Evolutionary conservation across 2,329 filamentous ascomycete genomes (phyloP).

Genomic region (Lizonia empirigonia): DNA sequence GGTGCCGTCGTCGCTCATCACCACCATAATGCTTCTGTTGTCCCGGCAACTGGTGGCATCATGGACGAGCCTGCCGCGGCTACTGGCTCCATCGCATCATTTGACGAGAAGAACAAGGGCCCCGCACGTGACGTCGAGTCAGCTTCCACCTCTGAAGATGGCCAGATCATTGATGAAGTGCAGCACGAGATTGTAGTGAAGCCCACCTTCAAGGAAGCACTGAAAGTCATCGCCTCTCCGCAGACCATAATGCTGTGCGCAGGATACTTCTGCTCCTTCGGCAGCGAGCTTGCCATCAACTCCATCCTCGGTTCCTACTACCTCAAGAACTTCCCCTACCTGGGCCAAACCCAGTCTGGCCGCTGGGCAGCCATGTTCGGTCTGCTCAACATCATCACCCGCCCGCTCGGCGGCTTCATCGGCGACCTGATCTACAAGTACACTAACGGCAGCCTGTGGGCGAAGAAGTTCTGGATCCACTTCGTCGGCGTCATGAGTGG

Average conservation of each 20-base stretch:
- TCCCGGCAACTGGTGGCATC: conserved; percentile 58
- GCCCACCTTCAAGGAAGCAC: conserved; percentile 64
- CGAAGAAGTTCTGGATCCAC: conserved; percentile 68
- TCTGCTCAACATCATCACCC: conserved; percentile 71
- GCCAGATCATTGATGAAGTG: conserved; percentile 61
- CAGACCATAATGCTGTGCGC: conserved; percentile 60
- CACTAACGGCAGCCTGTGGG: conserved; percentile 60
- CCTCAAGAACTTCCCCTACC: conserved; percentile 59
- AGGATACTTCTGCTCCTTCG: conserved; percentile 66
- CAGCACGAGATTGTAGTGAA: conserved; percentile 66
- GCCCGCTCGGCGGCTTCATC: conserved; percentile 69
- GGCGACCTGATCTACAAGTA: conserved; percentile 61
- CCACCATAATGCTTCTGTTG: conserved; percentile 54
- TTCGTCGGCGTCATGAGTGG: conserved; percentile 62
- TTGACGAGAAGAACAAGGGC: conserved; percentile 46
- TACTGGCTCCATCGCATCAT: conserved; percentile 45
- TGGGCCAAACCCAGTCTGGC: conserved; percentile 61
- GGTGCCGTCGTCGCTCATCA: conserved; percentile 61
- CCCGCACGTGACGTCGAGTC: conserved; percentile 51
- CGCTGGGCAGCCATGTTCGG: conserved; percentile 76
- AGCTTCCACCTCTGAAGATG: conserved; percentile 50
- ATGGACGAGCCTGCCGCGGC: conserved; percentile 48
- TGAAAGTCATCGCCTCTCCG: conserved; percentile 67
- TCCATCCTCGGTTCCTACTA: conserved; percentile 66
- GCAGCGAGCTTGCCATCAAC: conserved; percentile 65